Evolutionary conservation across 1,284 basidiomycete genomes (phyloP).

Genomic region (Fomitopsis pinicola): DNA sequence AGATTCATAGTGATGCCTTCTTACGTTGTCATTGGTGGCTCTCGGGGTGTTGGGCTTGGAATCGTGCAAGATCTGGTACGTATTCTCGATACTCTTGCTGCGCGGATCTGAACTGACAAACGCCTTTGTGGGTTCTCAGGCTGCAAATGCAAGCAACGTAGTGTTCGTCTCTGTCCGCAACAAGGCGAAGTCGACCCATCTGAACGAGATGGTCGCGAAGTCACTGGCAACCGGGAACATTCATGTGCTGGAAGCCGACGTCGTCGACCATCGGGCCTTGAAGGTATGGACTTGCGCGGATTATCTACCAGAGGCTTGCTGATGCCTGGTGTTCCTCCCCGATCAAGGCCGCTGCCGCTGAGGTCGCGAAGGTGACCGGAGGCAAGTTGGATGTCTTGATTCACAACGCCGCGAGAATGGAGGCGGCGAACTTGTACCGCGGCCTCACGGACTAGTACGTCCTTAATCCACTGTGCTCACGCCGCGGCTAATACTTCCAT

Average conservation of each 20-base stretch:
- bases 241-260: conserved; percentile 22
- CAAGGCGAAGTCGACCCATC: conserved; percentile 11
- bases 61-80: conserved; percentile 13
- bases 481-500: no score
- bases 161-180: conserved; percentile 25
- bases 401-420: conserved; percentile 24
- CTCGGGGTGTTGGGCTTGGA: conserved; percentile 19
- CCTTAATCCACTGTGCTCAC: no score
- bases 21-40: conserved; percentile 21
- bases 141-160: conserved; percentile 8
- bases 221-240: conserved; percentile 23
- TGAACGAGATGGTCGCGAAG: conserved; percentile 3
- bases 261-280: conserved; percentile 16
- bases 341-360: neutral
- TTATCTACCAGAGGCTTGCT: no score
- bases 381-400: conserved; percentile 28
- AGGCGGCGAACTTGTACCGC: neutral
- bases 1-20: conserved; percentile 7
- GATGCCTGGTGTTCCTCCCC: no score
- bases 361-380: conserved; percentile 11
- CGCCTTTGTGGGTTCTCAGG: neutral
- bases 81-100: neutral
- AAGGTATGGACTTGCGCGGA: neutral
- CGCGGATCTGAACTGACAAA: no score
- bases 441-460: conserved; percentile 12